Percentiles rank a stretch among this genome's conserved stretches.
phyloP scores from a whole-genome alignment of 148 eudicot species.

The Arbutus unedo region DNA sequence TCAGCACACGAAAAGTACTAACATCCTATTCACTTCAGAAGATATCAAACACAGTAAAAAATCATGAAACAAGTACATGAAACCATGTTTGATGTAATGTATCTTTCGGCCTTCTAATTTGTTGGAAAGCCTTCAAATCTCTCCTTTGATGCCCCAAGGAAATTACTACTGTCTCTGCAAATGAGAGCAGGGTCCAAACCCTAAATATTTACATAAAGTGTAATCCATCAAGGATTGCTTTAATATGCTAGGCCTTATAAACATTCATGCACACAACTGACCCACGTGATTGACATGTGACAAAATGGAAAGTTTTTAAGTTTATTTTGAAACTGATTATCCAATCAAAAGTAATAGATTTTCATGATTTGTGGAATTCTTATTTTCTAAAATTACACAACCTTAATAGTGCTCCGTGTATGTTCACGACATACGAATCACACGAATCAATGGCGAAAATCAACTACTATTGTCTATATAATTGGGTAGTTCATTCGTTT shows the following conservation, averaged over 20 bases:
- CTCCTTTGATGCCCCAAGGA: background rate
- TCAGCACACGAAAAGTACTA: no score
- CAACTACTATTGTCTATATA: background rate
- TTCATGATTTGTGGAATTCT: background rate
- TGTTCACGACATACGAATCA: background rate
- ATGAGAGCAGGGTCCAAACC: no score
- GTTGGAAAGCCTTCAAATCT: background rate
- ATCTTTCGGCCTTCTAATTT: no score
- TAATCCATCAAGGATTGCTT: background rate
- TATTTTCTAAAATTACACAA: background rate
- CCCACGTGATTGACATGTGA: background rate
- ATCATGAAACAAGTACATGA: background rate
- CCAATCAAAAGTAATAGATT: background rate
- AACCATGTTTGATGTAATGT: background rate
- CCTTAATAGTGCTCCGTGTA: background rate
- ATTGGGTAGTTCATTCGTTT: background rate
- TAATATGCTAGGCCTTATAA: background rate
- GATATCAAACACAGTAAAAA: background rate
- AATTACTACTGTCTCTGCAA: background rate
- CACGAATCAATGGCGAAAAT: background rate
- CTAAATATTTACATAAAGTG: no score
- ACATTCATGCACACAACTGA: background rate
- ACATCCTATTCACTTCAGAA: background rate
- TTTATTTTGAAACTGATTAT: background rate
- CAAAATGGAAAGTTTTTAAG: background rate